Conservation (phyloP, 768 basidiomycete species). For the Podaxis sp. region DNA sequence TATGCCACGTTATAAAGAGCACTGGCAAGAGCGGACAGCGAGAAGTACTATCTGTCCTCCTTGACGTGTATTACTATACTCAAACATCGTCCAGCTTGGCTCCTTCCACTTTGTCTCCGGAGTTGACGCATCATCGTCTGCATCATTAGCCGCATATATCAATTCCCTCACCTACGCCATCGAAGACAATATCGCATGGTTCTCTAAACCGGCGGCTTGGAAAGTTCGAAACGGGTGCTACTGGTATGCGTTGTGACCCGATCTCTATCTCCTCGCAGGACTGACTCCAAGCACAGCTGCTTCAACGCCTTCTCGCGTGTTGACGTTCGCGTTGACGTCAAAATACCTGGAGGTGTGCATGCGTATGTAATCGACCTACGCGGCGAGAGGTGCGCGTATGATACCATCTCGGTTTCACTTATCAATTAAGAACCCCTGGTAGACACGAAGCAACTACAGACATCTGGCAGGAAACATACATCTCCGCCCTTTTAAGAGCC, state of each 20-base stretch:
- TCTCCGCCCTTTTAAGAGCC: constrained; percentile 86
- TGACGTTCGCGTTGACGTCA: constrained; percentile 95
- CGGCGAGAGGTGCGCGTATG: constrained; percentile 75
- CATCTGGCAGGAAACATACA: constrained; percentile 97
- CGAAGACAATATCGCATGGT: constrained; percentile 91
- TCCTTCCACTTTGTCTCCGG: constrained; percentile 98
- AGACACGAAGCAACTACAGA: constrained; percentile 89
- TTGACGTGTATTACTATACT: constrained; percentile 1
- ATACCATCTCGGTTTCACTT: not conserved
- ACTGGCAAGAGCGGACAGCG: constrained; percentile 79
- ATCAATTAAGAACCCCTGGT: constrained; percentile 3
- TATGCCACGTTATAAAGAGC: constrained; percentile 94
- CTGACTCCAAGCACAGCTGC: constrained; percentile 46
- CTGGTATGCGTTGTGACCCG: constrained; percentile 52
- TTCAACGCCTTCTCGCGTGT: constrained; percentile 98
- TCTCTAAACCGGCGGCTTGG: constrained; percentile 79
- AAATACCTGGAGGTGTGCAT: constrained; percentile 95
- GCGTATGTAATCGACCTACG: constrained; percentile 92
- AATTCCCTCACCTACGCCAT: constrained; percentile 97
- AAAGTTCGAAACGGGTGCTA: constrained; percentile 92
- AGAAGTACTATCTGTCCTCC: constrained; percentile 58
- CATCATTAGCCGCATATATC: constrained; percentile 95
- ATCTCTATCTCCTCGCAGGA: not conserved
- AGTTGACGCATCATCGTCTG: constrained; percentile 98
- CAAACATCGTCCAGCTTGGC: constrained; percentile 54